Evolutionary conservation across 257 asterid species (phyloP).

Genomic region (Anisodus acutangulus): DNA sequence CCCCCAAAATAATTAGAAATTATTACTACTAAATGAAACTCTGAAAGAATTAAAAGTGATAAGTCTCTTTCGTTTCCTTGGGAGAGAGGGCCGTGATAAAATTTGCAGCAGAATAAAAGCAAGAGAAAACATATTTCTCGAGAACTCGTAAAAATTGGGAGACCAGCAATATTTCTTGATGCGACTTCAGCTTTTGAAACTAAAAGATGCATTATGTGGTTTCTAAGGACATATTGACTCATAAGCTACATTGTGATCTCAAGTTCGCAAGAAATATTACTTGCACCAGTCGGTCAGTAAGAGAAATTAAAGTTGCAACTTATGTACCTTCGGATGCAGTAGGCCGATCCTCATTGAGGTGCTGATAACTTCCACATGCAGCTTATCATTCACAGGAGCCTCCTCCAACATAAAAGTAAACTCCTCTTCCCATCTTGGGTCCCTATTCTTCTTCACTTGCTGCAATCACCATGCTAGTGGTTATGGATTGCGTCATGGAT

Average conservation of each 20-base stretch:
- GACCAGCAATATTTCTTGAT: no score
- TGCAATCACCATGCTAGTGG: conserved; percentile 35
- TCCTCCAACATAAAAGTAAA: no score
- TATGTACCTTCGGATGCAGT: conserved; percentile 88
- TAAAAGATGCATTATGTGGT: not conserved
- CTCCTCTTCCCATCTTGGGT: conserved; percentile 91
- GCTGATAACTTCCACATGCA: conserved; percentile 84
- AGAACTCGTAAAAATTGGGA: not conserved
- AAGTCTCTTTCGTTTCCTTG: no score
- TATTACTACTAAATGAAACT: no score
- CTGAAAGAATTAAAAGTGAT: no score
- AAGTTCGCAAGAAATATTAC: conserved; percentile 5
- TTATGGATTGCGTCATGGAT: no score
- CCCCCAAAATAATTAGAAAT: no score
- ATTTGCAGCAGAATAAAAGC: no score
- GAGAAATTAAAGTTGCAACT: not conserved
- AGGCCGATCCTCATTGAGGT: conserved; percentile 82
- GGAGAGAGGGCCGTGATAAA: no score
- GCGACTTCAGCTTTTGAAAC: not conserved
- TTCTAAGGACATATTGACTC: not conserved
- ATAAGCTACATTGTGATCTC: not conserved
- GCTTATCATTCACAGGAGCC: conserved; percentile 53
- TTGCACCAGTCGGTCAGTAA: not conserved
- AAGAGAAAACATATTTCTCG: no score
- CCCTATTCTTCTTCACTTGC: conserved; percentile 95